Evolutionary conservation across 495 filamentous ascomycete species (phyloP).

Genomic region (Xylaria curta): DNA sequence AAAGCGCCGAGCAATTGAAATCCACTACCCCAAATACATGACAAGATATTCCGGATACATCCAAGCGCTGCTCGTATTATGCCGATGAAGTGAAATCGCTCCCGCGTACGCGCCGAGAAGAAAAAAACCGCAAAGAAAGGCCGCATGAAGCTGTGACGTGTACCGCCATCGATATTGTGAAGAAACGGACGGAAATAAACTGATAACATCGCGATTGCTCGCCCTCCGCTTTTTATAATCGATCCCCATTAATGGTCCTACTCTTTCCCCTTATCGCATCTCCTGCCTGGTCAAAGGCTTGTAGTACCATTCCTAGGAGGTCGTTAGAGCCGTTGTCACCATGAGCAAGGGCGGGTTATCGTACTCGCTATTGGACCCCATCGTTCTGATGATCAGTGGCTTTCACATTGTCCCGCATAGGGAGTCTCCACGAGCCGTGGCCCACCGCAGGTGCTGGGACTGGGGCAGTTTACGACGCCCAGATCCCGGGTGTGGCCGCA

Average conservation of each 20-base stretch:
- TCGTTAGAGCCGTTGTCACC: background rate
- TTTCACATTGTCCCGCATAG: constrained; percentile 18
- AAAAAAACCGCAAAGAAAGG: constrained; percentile 11
- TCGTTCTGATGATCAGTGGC: background rate
- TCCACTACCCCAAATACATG: constrained; percentile 3
- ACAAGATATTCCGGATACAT: constrained; percentile 17
- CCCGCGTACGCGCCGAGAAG: constrained; percentile 6
- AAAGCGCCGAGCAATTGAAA: constrained; percentile 1
- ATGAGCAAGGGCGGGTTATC: background rate
- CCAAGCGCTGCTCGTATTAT: constrained; percentile 20
- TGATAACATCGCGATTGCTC: constrained; percentile 28
- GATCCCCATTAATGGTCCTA: constrained; percentile 10
- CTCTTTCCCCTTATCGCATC: background rate
- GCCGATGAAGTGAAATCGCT: constrained; percentile 14
- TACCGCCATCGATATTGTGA: background rate
- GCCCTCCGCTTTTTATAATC: constrained; percentile 20
- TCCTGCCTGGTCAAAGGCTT: background rate
- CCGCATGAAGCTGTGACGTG: background rate
- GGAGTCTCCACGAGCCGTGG: background rate
- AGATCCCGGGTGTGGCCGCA: constrained; percentile 19
- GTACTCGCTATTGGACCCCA: background rate
- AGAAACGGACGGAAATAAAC: constrained; percentile 12
- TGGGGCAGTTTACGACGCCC: constrained; percentile 12
- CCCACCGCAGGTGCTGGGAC: constrained; percentile 17
- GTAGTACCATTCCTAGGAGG: background rate